These are phyloP conservation scores for Russula abietina DNA, from an alignment of 768 basidiomycete genomes.

Conservation along the genomic window DNA sequence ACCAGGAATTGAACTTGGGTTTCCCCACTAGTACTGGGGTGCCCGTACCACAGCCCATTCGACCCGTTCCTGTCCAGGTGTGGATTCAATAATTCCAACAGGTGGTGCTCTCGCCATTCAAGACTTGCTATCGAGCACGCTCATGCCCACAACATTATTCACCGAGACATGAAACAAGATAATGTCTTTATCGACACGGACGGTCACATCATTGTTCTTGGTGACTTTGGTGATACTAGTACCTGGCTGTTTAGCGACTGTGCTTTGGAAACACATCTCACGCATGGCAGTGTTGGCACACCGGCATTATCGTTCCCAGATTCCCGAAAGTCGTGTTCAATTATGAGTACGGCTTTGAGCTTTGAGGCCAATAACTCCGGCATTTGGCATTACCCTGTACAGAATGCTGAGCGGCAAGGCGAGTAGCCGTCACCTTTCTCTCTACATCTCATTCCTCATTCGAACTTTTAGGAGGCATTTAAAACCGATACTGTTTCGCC, in stretches of 20 bases:
- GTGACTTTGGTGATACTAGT: conserved; percentile 96
- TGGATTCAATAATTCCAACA: too few relatives aligned
- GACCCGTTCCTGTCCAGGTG: too few relatives aligned
- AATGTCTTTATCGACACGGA: conserved; percentile 89
- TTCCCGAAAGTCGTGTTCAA: conserved; percentile 18
- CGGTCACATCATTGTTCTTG: conserved; percentile 78
- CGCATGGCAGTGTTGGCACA: conserved; percentile 14
- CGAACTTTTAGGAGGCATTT: conserved; percentile 8
- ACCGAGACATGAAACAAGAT: conserved; percentile 99
- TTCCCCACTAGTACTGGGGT: too few relatives aligned
- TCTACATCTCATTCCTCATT: neutral
- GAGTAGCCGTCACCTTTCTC: neutral
- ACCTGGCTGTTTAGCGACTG: conserved; percentile 84
- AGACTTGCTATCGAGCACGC: conserved; percentile 41
- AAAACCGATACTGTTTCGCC: too few relatives aligned
- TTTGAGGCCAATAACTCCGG: conserved; percentile 23
- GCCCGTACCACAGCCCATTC: too few relatives aligned
- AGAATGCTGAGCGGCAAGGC: conserved; percentile 16
- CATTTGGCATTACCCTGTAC: conserved; percentile 22
- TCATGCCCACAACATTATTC: conserved; percentile 95
- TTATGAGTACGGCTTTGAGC: conserved; percentile 17
- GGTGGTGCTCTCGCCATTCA: too few relatives aligned
- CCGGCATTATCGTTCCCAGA: conserved; percentile 20
- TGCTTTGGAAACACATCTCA: conserved; percentile 34
- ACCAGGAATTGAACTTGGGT: too few relatives aligned